A percentile compares a stretch with the other conserved stretches of the same genome.
These are phyloP conservation scores for Calamus simplicifolius DNA, from an alignment of 176 grass and related monocot species.

Conservation along the genomic window DNA sequence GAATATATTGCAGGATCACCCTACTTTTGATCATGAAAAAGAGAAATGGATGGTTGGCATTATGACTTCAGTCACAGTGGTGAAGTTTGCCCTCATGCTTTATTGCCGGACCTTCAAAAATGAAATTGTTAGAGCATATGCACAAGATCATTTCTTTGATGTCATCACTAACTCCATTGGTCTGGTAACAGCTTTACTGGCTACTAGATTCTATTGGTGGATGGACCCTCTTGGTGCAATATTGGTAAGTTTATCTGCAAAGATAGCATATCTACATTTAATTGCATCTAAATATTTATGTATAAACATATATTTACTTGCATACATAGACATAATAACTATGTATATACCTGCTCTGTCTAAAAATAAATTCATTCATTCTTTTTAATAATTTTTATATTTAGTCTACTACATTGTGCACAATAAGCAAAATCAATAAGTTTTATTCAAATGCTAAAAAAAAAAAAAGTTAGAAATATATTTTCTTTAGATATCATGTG, in stretches of 20 bases:
- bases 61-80: slow-evolving; percentile 62
- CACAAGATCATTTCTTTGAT: slow-evolving; percentile 96
- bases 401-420: no score
- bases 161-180: slow-evolving; percentile 94
- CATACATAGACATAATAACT: no score
- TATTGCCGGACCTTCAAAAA: slow-evolving; percentile 89
- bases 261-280: no score
- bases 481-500: no score
- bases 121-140: slow-evolving; percentile 76
- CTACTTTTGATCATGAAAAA: slow-evolving; percentile 29
- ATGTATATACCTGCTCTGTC: no score
- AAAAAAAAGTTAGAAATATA: no score
- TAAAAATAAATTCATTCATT: no score
- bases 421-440: no score
- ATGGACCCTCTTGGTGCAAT: slow-evolving; percentile 89
- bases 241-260: slow-evolving; percentile 34
- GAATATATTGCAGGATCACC: slow-evolving; percentile 36
- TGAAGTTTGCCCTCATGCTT: slow-evolving; percentile 90
- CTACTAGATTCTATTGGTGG: slow-evolving; percentile 70
- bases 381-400: no score
- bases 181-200: slow-evolving; percentile 47
- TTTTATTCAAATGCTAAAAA: no score
- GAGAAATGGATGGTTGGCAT: slow-evolving; percentile 82
- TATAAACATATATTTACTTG: no score
- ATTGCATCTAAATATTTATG: no score